A percentile compares a stretch with the other conserved stretches of the same genome.
phyloP scores from a whole-genome alignment of 75 land plant species.

The Selaginella moellendorffii region DNA sequence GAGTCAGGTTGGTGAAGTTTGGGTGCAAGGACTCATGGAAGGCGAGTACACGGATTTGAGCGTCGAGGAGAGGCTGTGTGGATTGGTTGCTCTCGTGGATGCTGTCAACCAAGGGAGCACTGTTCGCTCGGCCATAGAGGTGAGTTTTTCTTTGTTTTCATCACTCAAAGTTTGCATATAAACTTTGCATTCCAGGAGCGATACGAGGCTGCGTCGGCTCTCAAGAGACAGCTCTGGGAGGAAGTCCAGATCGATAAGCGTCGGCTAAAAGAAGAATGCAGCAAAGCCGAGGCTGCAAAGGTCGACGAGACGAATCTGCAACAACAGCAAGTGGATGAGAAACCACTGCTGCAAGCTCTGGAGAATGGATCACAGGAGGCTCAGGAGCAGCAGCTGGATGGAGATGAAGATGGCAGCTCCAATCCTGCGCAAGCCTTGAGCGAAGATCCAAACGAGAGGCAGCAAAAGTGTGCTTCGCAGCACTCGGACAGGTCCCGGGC shows the following conservation, averaged over 20 bases:
- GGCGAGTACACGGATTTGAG: constrained; percentile 87
- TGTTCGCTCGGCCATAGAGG: constrained; percentile 79
- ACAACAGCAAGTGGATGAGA: too few species aligned
- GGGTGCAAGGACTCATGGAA: constrained; percentile 92
- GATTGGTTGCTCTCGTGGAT: constrained; percentile 73
- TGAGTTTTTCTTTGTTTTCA: constrained; percentile 12
- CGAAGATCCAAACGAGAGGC: too few species aligned
- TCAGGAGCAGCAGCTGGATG: too few species aligned
- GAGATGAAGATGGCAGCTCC: neutral
- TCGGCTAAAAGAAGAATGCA: constrained; percentile 59
- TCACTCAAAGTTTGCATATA: neutral
- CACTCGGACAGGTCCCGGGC: neutral
- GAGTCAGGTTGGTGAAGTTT: constrained; percentile 41
- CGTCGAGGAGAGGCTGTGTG: constrained; percentile 90
- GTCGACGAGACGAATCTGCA: too few species aligned
- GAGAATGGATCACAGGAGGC: neutral
- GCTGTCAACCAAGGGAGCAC: constrained; percentile 85
- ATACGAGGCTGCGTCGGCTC: constrained; percentile 71
- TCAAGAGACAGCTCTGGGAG: constrained; percentile 96
- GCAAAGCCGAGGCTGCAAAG: neutral
- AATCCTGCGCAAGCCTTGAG: neutral
- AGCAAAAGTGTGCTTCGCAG: too few species aligned
- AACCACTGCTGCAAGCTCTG: too few species aligned
- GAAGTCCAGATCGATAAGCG: constrained; percentile 83
- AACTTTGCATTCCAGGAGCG: constrained; percentile 38